Base-by-base conservation (phyloP, 306 rosid genomes). In the Quercus cerris region DNA sequence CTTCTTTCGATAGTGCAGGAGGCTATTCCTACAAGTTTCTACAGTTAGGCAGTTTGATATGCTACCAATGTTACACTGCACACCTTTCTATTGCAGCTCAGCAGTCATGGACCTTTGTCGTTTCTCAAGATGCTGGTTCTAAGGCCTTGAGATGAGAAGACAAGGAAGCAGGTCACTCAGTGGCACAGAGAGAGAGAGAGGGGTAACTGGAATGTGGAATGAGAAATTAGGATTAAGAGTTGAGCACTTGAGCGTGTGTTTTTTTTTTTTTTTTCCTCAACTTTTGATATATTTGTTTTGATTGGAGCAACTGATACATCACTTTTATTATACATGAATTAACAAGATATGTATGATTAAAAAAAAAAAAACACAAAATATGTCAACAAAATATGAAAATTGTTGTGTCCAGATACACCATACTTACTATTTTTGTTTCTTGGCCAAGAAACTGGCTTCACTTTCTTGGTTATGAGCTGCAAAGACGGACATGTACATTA, bases 21-120 rank as follows among this genome's bases (percentile, higher is more conserved):
- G 74, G 85, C 79, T 73, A 69, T 10, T 71, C 59, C 44, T 75
- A 19, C 71, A 69, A 78, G 74, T 80, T 80, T 44, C 67, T 55
- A 52, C 8, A 41, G 77, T 27, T 4, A 61, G 51, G 9, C 67
- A 59, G 57, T 44, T 77, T 72, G 35, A 76, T 28, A 54, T 0
- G 27, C 84, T 82, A 68, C 27, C 30, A 61, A 71, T 79, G 77
- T 67, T 38, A 20, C 77, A 23, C 77, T 49, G 38, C 54, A 46
- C 46, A 28, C 46, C 61, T 63, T 77, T 76, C 83, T 82, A 70
- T 82, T 59, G 6, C 77, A 81, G 82, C 86, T 83, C 68, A 57
- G 59, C 46, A 72, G 62, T 76, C 56, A 66, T 75, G 56, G 74
- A 64, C 74, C 71, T 74, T 71, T 55, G 80, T 74, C 64, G 64